phyloP scores from a whole-genome alignment of 1,284 basidiomycete species.

The Ceratobasidium theobromae region DNA sequence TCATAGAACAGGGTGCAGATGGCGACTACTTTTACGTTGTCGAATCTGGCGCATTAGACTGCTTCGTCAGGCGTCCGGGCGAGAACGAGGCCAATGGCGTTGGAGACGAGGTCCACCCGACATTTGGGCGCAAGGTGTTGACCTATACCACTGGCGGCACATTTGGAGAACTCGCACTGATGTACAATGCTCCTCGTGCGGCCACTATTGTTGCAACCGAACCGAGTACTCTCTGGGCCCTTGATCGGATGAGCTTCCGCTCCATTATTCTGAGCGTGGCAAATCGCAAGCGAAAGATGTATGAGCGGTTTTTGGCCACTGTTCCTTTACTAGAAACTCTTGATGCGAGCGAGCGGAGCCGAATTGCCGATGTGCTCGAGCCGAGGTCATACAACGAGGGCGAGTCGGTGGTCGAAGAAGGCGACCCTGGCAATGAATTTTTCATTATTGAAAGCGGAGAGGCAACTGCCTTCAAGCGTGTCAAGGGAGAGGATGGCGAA shows the following conservation, averaged over 20 bases:
- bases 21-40: slow-evolving; percentile 99
- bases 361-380: slow-evolving; percentile 94
- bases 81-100: slow-evolving; percentile 56
- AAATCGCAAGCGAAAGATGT: slow-evolving; percentile 87
- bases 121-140: slow-evolving; percentile 80
- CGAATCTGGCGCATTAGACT: slow-evolving; percentile 84
- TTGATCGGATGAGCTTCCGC: slow-evolving; percentile 97
- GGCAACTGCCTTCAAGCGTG: slow-evolving; percentile 81
- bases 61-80: slow-evolving; percentile 64
- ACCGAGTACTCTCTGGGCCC: slow-evolving; percentile 85
- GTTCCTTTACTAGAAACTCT: slow-evolving; percentile 87
- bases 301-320: slow-evolving; percentile 92
- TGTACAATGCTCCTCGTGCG: slow-evolving; percentile 96
- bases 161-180: slow-evolving; percentile 95
- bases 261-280: slow-evolving; percentile 93
- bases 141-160: slow-evolving; percentile 84
- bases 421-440: slow-evolving; percentile 95
- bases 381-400: slow-evolving; percentile 81
- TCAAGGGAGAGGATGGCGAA: slow-evolving; percentile 60
- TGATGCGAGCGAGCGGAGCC: slow-evolving; percentile 85
- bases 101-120: slow-evolving; percentile 56
- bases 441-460: slow-evolving; percentile 95
- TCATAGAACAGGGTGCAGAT: slow-evolving; percentile 95
- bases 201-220: slow-evolving; percentile 89
- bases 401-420: slow-evolving; percentile 84